These are phyloP conservation scores for Candida tropicalis DNA, from an alignment of 1,139 yeast genomes.

Conservation along the genomic window DNA sequence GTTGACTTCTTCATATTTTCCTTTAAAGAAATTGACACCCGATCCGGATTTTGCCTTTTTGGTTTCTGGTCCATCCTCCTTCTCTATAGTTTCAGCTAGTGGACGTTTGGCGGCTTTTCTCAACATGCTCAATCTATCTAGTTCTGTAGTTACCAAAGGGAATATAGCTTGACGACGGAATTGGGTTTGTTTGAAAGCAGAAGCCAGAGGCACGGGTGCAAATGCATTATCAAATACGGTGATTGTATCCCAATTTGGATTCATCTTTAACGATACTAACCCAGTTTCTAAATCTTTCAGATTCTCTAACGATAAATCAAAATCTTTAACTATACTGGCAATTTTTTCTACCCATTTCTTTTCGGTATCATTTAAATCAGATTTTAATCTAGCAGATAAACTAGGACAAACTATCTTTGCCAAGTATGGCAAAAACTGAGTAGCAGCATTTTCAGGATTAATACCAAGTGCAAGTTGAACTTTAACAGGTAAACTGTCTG, in stretches of 20 bases:
- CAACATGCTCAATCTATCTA: conserved; percentile 34
- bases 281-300: conserved; percentile 39
- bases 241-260: conserved; percentile 42
- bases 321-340: conserved; percentile 28
- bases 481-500: conserved; percentile 31
- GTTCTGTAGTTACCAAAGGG: conserved; percentile 44
- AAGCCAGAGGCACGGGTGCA: conserved; percentile 20
- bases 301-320: conserved; percentile 35
- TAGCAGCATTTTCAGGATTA: conserved; percentile 30
- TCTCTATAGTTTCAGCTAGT: conserved; percentile 22
- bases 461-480: conserved; percentile 32
- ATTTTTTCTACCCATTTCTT: conserved; percentile 30
- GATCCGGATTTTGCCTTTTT: conserved; percentile 27
- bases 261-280: conserved; percentile 28
- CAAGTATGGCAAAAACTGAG: conserved; percentile 48
- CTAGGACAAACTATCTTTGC: conserved; percentile 50
- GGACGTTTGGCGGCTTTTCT: conserved; percentile 34
- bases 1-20: conserved; percentile 38
- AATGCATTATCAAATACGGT: conserved; percentile 28
- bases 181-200: conserved; percentile 28
- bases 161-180: conserved; percentile 36
- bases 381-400: conserved; percentile 29
- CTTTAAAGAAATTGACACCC: conserved; percentile 45
- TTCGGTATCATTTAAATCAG: conserved; percentile 28
- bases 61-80: conserved; percentile 26